Conservation (phyloP, 257 asterid genomes). For the Ajuga chamaepitys region DNA sequence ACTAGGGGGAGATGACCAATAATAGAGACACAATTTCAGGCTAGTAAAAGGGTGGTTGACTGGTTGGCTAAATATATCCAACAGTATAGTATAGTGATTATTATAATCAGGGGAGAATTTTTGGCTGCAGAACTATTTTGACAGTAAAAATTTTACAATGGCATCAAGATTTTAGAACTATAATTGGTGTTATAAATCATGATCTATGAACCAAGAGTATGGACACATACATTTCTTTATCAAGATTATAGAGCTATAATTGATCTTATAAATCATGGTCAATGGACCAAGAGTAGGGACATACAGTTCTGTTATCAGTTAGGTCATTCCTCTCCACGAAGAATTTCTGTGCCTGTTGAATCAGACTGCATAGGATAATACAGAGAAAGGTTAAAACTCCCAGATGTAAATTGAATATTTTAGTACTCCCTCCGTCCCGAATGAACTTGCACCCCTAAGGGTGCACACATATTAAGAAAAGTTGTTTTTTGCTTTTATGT, state of each 20-base stretch:
- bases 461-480: no score
- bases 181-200: not conserved
- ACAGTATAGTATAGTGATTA: not conserved
- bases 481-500: no score
- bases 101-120: not conserved
- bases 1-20: not conserved
- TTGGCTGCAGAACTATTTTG: not conserved
- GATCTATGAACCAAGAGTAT: slow-evolving; percentile 14
- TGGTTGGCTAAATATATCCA: not conserved
- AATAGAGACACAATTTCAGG: not conserved
- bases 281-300: slow-evolving; percentile 23
- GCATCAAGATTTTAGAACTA: not conserved
- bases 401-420: not conserved
- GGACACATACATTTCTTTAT: slow-evolving; percentile 76
- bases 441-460: no score
- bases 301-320: slow-evolving; percentile 75
- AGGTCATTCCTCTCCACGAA: slow-evolving; percentile 71
- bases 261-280: not conserved
- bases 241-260: slow-evolving; percentile 11
- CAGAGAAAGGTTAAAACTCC: slow-evolving; percentile 16
- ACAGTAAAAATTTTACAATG: not conserved
- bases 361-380: slow-evolving; percentile 52
- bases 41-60: not conserved
- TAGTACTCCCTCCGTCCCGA: no score
- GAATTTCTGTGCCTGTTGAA: slow-evolving; percentile 81